Evolutionary conservation across 2,329 filamentous ascomycete species (phyloP), one percentile per base, ranked within the genome.

Genomic region (Trichoderma sp.): DNA sequence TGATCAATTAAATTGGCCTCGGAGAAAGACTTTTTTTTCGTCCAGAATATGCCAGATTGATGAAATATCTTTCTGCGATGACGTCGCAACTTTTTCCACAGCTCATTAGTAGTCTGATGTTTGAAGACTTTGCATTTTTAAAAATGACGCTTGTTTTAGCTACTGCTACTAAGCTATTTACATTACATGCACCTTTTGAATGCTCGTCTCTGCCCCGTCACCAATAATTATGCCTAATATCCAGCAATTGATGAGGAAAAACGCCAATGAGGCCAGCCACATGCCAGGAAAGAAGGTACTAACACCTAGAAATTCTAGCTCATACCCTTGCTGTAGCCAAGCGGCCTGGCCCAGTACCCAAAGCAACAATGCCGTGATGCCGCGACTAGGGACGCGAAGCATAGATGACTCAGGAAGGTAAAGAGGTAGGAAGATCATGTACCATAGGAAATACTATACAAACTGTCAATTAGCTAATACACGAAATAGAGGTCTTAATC

Each of bases 361-460:
- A 5, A 95, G 82, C 1, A 83, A 76, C 6, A 93, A 84, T 0
- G 93, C 93, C 0, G 84, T 76, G 1, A 92, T 72, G 1, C 96
- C 96, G 4, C 92, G 81, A 6, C 78, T 77, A 0, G 88, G 88
- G 3, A 82, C 85, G 5, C 80, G 82, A 1, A 97, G 82, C 15
- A 98, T 86, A 0, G 92, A 91, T 0, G 95, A 98, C 47, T 83
- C 83, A 0, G 95, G 94, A 0, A 99, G 90, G 79, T 98, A 97
- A 64, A 98, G 91, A 0, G 96, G 96, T 3, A 98, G 85, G 76
- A 99, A 93, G 74, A 98, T 89, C 82, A 98, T 91, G 82, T 99
- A 98, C 96, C 96, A 99, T 64, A 99, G 88, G 81, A 99, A 99
- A 81, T 99, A 99, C 94, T 97, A 12, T 34, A 3, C 15, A 13